Evolutionary conservation across 2,329 filamentous ascomycete species (phyloP), one percentile per base, ranked within the genome.

Genomic region (Xylariaceae sp.): DNA sequence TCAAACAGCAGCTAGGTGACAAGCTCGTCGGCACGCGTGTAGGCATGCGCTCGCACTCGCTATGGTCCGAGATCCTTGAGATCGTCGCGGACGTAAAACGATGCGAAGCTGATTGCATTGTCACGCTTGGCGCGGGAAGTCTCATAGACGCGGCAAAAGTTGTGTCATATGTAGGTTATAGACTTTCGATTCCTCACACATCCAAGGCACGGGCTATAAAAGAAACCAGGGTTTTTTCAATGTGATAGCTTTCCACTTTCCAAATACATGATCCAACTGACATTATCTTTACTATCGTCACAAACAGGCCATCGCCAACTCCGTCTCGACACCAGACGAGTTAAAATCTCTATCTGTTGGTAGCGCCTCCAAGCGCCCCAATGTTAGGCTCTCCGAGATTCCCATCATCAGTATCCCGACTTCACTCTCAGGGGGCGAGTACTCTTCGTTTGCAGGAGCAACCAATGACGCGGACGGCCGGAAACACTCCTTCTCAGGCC

Each of bases 101-200:
- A 0, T 65, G 64, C 6, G 52, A 75, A 3, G 75, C 75, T 0
- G 82, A 86, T 70, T 74, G 80, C 36, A 65, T 86, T 4, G 67
- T 86, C 9, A 85, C 82, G 0, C 67, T 86, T 2, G 82, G 84
- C 3, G 82, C 76, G 1, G 82, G 83, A 0, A 82, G 78, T 43
- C 65, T 85, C n/a, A 84, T 80, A 0, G 82, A 86, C 65, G 81
- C 74, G 0, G 82, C 82, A 0, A 86, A 86, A 66, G 72, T 85
- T 1, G 71, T 81, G 23, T 71, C 77, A 3, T 70, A 82, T 19
- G 64, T 66, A 67, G 17, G 63, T 34, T 24, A 11, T 6, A 16
- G 16, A 8, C 8, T 9, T 36, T 36, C n/a, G n/a, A n/a, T n/a
- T n/a, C n/a, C n/a, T n/a, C n/a, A n/a, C n/a, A n/a, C n/a, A n/a